These are phyloP conservation scores for Penicillium egyptiacum DNA, from an alignment of 495 filamentous ascomycete genomes.

Conservation along the genomic window DNA sequence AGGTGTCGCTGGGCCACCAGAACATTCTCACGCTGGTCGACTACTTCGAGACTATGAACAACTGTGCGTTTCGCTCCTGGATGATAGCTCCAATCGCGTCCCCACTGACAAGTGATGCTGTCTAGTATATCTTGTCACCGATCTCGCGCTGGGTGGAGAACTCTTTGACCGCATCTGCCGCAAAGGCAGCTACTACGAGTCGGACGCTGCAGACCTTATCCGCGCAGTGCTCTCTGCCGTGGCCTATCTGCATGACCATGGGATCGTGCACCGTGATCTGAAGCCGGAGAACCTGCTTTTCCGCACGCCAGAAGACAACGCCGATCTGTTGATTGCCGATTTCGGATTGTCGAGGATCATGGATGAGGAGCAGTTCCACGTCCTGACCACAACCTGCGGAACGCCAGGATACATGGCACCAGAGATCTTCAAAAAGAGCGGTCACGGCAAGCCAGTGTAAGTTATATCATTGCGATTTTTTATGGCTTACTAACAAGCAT, in stretches of 20 bases:
- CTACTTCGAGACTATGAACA: slow-evolving; percentile 99
- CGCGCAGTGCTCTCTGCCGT: slow-evolving; percentile 95
- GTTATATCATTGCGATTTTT: slow-evolving; percentile 19
- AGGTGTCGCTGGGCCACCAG: slow-evolving; percentile 95
- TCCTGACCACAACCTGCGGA: slow-evolving; percentile 94
- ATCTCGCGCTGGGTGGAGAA: slow-evolving; percentile 93
- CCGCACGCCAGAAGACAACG: slow-evolving; percentile 57
- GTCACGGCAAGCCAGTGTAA: slow-evolving; percentile 78
- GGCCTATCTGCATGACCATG: slow-evolving; percentile 96
- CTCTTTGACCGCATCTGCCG: slow-evolving; percentile 98
- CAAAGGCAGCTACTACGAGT: slow-evolving; percentile 97
- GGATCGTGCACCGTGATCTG: slow-evolving; percentile 89
- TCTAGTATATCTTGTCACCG: slow-evolving; percentile 90
- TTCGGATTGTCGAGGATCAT: slow-evolving; percentile 94
- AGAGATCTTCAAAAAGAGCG: slow-evolving; percentile 77
- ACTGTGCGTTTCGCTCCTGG: slow-evolving; percentile 54
- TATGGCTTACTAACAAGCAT: not conserved
- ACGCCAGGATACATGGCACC: slow-evolving; percentile 96
- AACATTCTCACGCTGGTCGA: slow-evolving; percentile 97
- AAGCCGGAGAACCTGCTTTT: slow-evolving; percentile 59
- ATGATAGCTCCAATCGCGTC: not conserved
- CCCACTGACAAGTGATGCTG: slow-evolving; percentile 5
- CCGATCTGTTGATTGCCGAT: slow-evolving; percentile 86
- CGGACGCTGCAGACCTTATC: slow-evolving; percentile 92
- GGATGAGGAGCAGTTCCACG: slow-evolving; percentile 99